Percentiles rank a stretch among this genome's conserved stretches.
Evolutionary conservation across 2,329 filamentous ascomycete genomes (phyloP).

Genomic region (Mycocentrospora acerina): DNA sequence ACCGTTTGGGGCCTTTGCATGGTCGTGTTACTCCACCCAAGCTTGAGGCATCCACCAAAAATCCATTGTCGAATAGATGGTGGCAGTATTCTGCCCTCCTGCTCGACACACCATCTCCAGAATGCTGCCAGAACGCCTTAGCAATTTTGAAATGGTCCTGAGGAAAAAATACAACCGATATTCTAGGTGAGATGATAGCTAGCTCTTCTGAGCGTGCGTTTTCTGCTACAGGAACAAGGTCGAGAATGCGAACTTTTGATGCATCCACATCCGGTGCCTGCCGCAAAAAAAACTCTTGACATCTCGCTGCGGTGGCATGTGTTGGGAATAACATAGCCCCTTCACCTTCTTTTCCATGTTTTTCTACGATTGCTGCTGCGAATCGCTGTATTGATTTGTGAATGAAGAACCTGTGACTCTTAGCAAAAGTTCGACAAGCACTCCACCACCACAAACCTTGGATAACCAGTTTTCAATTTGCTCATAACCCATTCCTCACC

Average conservation of each 20-base stretch:
- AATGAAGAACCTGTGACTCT: conserved; percentile 74
- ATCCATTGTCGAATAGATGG: conserved; percentile 68
- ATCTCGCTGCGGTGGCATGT: conserved; percentile 66
- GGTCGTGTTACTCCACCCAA: conserved; percentile 43
- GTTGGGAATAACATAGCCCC: conserved; percentile 85
- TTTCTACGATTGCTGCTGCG: conserved; percentile 65
- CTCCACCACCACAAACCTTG: conserved; percentile 57
- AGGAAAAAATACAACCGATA: conserved; percentile 67
- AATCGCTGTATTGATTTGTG: conserved; percentile 80
- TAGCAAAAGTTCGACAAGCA: conserved; percentile 4
- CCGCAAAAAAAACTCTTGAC: conserved; percentile 69
- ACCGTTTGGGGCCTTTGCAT: conserved; percentile 74
- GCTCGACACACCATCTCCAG: conserved; percentile 88
- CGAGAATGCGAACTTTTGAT: conserved; percentile 57
- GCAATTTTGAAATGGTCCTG: conserved; percentile 67
- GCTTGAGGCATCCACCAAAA: conserved; percentile 57
- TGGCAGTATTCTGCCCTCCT: conserved; percentile 89
- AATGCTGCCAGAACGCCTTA: conserved; percentile 98
- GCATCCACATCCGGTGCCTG: conserved; percentile 57
- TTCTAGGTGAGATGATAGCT: conserved; percentile 46
- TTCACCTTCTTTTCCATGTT: conserved; percentile 62
- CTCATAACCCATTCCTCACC: conserved; percentile 82
- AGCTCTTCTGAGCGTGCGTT: conserved; percentile 52
- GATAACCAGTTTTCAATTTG: conserved; percentile 88
- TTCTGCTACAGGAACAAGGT: conserved; percentile 63